Percentiles rank a stretch among this genome's conserved stretches.
phyloP scores from a whole-genome alignment of 2,329 filamentous ascomycete genomes.

The Penicillium sp. region DNA sequence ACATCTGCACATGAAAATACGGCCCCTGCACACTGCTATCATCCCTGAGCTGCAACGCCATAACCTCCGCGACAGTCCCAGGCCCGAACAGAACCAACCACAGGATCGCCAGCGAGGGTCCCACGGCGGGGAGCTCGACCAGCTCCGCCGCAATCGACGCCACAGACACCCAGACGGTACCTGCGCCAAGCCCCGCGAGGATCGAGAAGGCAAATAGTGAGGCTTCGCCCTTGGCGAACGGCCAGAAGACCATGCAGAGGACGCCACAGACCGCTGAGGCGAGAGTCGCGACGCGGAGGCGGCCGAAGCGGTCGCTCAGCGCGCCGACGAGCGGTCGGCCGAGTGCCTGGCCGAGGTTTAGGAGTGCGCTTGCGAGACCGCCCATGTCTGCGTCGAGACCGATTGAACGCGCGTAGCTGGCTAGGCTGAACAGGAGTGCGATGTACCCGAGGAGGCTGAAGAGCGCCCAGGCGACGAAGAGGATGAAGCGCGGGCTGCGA shows the following conservation, averaged over 20 bases:
- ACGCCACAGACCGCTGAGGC: constrained; percentile 1
- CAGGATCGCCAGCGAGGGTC: constrained; percentile 57
- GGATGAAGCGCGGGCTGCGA: neutral
- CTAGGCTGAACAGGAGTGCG: constrained; percentile 64
- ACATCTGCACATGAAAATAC: constrained; percentile 16
- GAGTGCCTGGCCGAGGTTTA: constrained; percentile 63
- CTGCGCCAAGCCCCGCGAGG: neutral
- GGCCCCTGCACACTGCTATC: constrained; percentile 1
- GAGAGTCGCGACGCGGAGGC: constrained; percentile 60
- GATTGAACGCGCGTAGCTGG: constrained; percentile 62
- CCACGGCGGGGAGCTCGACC: constrained; percentile 54
- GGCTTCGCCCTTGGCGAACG: constrained; percentile 34
- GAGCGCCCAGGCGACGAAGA: constrained; percentile 4
- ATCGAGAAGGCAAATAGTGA: neutral
- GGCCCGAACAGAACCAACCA: constrained; percentile 60
- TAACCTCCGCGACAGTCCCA: constrained; percentile 48
- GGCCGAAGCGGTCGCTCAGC: constrained; percentile 60
- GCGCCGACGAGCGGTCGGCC: constrained; percentile 63
- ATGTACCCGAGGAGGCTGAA: constrained; percentile 66
- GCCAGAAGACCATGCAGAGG: constrained; percentile 49
- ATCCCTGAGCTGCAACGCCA: constrained; percentile 59
- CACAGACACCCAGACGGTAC: neutral
- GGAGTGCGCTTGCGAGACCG: constrained; percentile 59
- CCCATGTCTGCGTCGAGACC: constrained; percentile 62
- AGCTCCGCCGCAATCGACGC: constrained; percentile 53